Percentiles rank a stretch among this genome's conserved stretches.
These are phyloP conservation scores for Colletotrichum orchidophilum DNA, from an alignment of 2,329 filamentous ascomycete species.

Conservation along the genomic window DNA sequence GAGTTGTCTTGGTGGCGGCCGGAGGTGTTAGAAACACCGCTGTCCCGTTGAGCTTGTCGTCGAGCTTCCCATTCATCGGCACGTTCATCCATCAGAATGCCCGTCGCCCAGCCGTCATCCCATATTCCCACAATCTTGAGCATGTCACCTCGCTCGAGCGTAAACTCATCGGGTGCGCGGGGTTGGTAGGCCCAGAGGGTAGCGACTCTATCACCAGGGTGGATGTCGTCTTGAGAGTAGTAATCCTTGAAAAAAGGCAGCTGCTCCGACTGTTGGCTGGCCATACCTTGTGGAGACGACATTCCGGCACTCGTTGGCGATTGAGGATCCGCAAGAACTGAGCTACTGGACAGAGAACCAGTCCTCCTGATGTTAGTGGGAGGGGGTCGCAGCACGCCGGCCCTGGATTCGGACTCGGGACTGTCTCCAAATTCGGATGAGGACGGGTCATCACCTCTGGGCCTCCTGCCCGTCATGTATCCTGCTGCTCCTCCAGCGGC, in stretches of 20 bases:
- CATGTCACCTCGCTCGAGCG: conserved; percentile 95
- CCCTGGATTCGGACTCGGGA: conserved; percentile 72
- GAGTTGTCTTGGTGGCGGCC: conserved; percentile 66
- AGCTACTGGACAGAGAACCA: conserved; percentile 90
- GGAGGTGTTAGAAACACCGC: conserved; percentile 87
- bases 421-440: conserved; percentile 78
- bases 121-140: conserved; percentile 97
- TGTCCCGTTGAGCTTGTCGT: conserved; percentile 84
- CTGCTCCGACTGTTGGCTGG: conserved; percentile 94
- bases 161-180: conserved; percentile 90
- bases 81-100: conserved; percentile 81
- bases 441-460: conserved; percentile 66
- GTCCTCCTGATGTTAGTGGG: conserved; percentile 73
- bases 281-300: conserved; percentile 85
- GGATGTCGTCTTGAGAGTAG: conserved; percentile 96
- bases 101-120: conserved; percentile 99
- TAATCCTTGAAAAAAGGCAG: conserved; percentile 98
- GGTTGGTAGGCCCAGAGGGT: conserved; percentile 98
- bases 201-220: conserved; percentile 87
- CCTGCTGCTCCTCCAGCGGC: conserved; percentile 56
- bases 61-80: conserved; percentile 90
- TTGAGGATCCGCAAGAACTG: conserved; percentile 76
- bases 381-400: conserved; percentile 64
- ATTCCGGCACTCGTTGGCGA: conserved; percentile 79
- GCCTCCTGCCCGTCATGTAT: conserved; percentile 55